These are phyloP conservation scores for Gonium pectorale DNA, from an alignment of 139 green algal genomes.

Conservation along the genomic window DNA sequence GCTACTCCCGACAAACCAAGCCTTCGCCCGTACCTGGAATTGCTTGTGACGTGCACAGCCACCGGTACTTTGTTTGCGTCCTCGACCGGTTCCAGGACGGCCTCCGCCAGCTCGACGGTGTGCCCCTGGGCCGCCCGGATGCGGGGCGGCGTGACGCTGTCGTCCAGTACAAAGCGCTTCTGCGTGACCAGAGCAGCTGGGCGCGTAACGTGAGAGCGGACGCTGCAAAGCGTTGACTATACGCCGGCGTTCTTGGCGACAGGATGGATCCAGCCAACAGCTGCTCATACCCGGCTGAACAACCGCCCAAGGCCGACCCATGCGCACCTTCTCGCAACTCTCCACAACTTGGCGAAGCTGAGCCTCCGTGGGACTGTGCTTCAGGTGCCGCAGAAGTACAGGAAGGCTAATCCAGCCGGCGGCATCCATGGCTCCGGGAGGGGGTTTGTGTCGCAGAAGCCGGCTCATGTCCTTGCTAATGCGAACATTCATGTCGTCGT, in stretches of 20 bases:
- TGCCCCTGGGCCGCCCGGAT: slow-evolving; percentile 75
- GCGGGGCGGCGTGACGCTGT: slow-evolving; percentile 40
- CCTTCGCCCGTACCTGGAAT: background rate
- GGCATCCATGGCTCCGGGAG: slow-evolving; percentile 56
- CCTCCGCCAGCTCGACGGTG: slow-evolving; percentile 61
- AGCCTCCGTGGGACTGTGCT: slow-evolving; percentile 33
- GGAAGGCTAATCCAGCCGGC: slow-evolving; percentile 58
- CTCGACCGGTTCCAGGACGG: slow-evolving; percentile 58
- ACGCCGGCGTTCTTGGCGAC: too few relatives aligned
- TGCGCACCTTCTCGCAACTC: slow-evolving; percentile 9
- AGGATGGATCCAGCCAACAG: too few relatives aligned
- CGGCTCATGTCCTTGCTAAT: slow-evolving; percentile 62
- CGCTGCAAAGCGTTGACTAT: too few relatives aligned
- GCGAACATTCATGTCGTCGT: slow-evolving; percentile 1
- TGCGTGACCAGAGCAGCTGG: too few relatives aligned
- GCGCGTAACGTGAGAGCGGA: too few relatives aligned
- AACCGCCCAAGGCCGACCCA: too few relatives aligned
- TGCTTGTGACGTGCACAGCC: slow-evolving; percentile 69
- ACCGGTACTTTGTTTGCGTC: slow-evolving; percentile 43
- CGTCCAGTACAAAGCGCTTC: slow-evolving; percentile 71
- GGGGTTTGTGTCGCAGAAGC: slow-evolving; percentile 61
- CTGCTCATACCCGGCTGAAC: too few relatives aligned
- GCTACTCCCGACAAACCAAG: background rate
- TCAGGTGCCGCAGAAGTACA: slow-evolving; percentile 52
- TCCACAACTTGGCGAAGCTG: slow-evolving; percentile 17